Evolutionary conservation across 1,284 basidiomycete species (phyloP).

Genomic region (Trichosporon faecale): DNA sequence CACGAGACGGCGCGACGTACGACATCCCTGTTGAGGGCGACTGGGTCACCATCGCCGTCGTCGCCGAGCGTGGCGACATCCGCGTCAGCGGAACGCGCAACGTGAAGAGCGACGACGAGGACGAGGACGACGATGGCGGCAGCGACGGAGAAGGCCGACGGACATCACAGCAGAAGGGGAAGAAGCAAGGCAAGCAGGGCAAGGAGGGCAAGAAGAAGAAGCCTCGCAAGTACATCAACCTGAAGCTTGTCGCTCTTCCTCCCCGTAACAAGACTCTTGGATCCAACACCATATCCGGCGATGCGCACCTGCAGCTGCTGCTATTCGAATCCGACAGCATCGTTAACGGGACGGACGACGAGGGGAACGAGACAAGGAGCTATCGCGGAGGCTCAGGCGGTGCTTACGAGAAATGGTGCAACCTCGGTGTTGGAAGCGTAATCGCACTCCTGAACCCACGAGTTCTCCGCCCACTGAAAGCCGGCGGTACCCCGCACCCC

Average conservation of each 20-base stretch:
- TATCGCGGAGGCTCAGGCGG: slow-evolving; percentile 86
- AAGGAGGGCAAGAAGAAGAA: slow-evolving; percentile 10
- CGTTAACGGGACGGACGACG: slow-evolving; percentile 54
- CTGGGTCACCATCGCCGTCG: slow-evolving; percentile 86
- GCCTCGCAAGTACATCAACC: slow-evolving; percentile 69
- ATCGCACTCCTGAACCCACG: slow-evolving; percentile 84
- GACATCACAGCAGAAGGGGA: slow-evolving; percentile 3
- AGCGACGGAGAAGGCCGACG: slow-evolving; percentile 16
- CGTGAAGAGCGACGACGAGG: slow-evolving; percentile 21
- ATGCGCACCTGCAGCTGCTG: slow-evolving; percentile 75
- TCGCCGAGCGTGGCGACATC: slow-evolving; percentile 75
- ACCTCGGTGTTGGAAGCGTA: slow-evolving; percentile 81
- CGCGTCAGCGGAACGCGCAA: slow-evolving; percentile 40
- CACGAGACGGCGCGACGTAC: slow-evolving; percentile 74
- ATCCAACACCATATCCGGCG: slow-evolving; percentile 61
- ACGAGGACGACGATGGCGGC: slow-evolving; percentile 24
- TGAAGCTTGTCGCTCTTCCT: slow-evolving; percentile 63
- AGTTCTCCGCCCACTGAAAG: slow-evolving; percentile 78
- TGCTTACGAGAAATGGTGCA: slow-evolving; percentile 79
- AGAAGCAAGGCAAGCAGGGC: slow-evolving; percentile 9
- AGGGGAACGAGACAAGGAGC: slow-evolving; percentile 54
- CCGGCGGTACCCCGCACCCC: slow-evolving; percentile 63
- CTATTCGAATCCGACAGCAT: slow-evolving; percentile 79
- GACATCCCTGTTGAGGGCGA: slow-evolving; percentile 88
- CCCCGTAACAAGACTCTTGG: slow-evolving; percentile 67